These are phyloP conservation scores for Colletotrichum gloeosporioides DNA, from an alignment of 2,329 filamentous ascomycete genomes.

Conservation along the genomic window DNA sequence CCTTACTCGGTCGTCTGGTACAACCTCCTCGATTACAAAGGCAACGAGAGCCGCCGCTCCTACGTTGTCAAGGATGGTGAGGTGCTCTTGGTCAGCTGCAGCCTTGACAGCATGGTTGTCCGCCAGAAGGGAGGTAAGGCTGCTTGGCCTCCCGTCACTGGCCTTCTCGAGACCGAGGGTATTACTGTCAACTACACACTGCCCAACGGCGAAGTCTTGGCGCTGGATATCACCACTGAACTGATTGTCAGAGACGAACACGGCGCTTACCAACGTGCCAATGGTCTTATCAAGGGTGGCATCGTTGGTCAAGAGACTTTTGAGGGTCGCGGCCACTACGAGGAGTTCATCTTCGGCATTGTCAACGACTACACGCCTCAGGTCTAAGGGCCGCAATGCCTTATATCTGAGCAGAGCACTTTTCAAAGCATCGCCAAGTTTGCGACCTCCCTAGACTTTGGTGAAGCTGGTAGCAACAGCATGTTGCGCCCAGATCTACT, in stretches of 20 bases:
- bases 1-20: constrained; percentile 51
- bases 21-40: constrained; percentile 31
- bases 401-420: no score
- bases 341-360: background rate
- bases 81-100: constrained; percentile 32
- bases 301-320: background rate
- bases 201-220: background rate
- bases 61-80: constrained; percentile 35
- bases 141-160: constrained; percentile 17
- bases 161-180: background rate
- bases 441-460: no score
- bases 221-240: background rate
- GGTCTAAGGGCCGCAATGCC: background rate
- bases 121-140: constrained; percentile 23
- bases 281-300: background rate
- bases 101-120: constrained; percentile 5
- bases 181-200: background rate
- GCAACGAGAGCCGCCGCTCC: constrained; percentile 25
- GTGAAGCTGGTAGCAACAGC: no score
- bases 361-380: background rate
- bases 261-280: background rate
- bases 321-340: background rate
- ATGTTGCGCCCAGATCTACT: no score
- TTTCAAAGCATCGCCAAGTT: no score
- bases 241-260: background rate